Evolutionary conservation across 441 rosid genomes (phyloP), one percentile per base, ranked within the genome.

Genomic region (Melastoma candidum): DNA sequence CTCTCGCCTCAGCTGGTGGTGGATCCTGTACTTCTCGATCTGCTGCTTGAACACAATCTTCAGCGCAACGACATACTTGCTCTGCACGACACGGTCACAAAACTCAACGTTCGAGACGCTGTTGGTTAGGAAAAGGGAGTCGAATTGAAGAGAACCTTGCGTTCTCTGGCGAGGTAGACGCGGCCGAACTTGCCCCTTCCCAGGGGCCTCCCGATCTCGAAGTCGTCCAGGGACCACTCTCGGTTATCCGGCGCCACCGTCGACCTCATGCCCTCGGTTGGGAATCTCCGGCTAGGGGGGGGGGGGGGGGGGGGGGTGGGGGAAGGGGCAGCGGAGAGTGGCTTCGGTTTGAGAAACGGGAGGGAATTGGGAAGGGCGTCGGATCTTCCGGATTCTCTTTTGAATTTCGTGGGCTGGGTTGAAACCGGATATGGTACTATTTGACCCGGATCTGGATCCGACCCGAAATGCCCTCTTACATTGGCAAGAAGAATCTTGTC

Each of bases 1-100:
- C 61, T 92, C 98, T 66, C 98, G 78, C 70, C 72, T 69, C 60
- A 92, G 51, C 70, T 92, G 97, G 54, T 88, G 84, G 49, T 84
- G 94, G 54, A 88, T 73, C 44, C 59, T 71, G 65, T 92, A 86
- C 70, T 86, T 92, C 63, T 88, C 95, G 32, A 86, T 78, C 54
- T 92, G 97, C 26, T 78, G 84, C 79, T 88, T 88, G 81, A 83
- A 88, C 24, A 92, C 66, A 53, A 92, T 74, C 67, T 92, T 88
- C 70, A 92, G 39, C 46, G 98, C 97, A 65, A 92, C 92, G 13
- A 86, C 36, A 72, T 66, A 83, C 56, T 85, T 79, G 70, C 84
- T 80, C 96, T 90, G 57, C 4, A 11, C 43, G 12, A 29, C 0
- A 49, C 2, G 13, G 11, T 0, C 26, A 48, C 11, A 29, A 17